Percentiles rank a stretch among this genome's conserved stretches.
Conservation (phyloP, 2,329 filamentous ascomycete species). For the Calonectria pteridis region DNA sequence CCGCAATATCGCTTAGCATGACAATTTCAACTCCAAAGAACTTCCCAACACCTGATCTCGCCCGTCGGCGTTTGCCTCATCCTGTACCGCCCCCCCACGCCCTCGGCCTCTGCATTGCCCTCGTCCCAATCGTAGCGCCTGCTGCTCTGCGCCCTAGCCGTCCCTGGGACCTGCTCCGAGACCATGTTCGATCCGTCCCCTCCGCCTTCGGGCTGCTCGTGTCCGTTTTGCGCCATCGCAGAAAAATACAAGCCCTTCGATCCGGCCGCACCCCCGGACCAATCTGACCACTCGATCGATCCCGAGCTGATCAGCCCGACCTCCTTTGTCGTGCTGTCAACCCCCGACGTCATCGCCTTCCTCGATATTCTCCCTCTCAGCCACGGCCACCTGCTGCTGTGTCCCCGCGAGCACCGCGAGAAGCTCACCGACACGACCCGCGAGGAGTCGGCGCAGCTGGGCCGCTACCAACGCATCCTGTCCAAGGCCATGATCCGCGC, state of each 20-base stretch:
- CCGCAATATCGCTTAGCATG: constrained; percentile 8
- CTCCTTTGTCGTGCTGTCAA: constrained; percentile 80
- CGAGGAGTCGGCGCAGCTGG: constrained; percentile 75
- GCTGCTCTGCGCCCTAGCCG: neutral
- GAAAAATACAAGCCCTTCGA: constrained; percentile 61
- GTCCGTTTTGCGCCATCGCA: constrained; percentile 74
- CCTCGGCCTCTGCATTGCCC: neutral
- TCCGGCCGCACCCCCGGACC: constrained; percentile 56
- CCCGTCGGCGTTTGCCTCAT: neutral
- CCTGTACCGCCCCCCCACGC: neutral
- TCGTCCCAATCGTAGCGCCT: neutral
- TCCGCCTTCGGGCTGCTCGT: constrained; percentile 53
- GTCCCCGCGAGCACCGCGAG: constrained; percentile 80
- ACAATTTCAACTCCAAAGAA: constrained; percentile 19
- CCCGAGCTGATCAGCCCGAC: constrained; percentile 55
- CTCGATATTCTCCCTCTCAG: constrained; percentile 93
- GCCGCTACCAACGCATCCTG: constrained; percentile 77
- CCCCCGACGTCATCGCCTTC: constrained; percentile 84
- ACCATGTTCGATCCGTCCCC: constrained; percentile 53
- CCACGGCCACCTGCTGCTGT: constrained; percentile 84
- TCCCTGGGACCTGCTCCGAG: neutral
- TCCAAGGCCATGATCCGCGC: constrained; percentile 77
- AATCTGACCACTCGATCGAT: constrained; percentile 47
- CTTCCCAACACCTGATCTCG: neutral
- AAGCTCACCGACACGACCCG: constrained; percentile 80